Evolutionary conservation across 306 rosid species (phyloP), one percentile per base, ranked within the genome.

Genomic region (Rosa rugosa): DNA sequence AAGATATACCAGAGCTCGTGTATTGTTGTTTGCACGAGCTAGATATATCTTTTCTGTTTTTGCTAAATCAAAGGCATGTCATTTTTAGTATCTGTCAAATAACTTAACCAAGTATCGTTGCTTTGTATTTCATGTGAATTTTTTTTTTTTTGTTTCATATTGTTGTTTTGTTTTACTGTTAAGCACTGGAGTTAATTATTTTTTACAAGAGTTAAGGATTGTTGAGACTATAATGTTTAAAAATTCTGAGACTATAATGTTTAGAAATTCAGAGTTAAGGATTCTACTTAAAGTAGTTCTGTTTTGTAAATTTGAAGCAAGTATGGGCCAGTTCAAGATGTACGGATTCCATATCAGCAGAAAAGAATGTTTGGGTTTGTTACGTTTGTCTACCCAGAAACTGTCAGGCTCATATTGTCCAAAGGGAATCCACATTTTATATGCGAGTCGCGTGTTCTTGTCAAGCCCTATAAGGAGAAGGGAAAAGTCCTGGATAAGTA

Each of bases 311-410:
- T 81, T 76, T 84, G 84, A 83, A 95, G 99, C 94, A 91, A 89
- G 87, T 95, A 81, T 66, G 99, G 99, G 76, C 99, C 96, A 41
- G 99, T 95, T 76, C 99, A 95, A 90, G 99, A 95, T 80, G 99
- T 95, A 38, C 89, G 99, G 83, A 95, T 95, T 79, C 99, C 99
- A 3, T 95, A 95, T 84, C 99, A 95, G 85, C 99, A 92, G 77
- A 95, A 95, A 86, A 87, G 99, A 45, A 95, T 95, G 99, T 95
- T 95, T 71, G 99, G 99, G 49, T 95, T 95, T 78, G 99, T 95
- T 44, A 95, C 98, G 18, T 95, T 95, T 76, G 93, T 92, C 87
- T 90, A 86, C 78, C 97, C 99, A 18, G 99, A 95, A 85, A 95
- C 99, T 0, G 99, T 91, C 54, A 91, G 89, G 85, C 87, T 80